Percentiles rank a stretch among this genome's conserved stretches.
These are phyloP conservation scores for Coprinopsis marcescibilis DNA, from an alignment of 768 basidiomycete genomes.

Conservation along the genomic window DNA sequence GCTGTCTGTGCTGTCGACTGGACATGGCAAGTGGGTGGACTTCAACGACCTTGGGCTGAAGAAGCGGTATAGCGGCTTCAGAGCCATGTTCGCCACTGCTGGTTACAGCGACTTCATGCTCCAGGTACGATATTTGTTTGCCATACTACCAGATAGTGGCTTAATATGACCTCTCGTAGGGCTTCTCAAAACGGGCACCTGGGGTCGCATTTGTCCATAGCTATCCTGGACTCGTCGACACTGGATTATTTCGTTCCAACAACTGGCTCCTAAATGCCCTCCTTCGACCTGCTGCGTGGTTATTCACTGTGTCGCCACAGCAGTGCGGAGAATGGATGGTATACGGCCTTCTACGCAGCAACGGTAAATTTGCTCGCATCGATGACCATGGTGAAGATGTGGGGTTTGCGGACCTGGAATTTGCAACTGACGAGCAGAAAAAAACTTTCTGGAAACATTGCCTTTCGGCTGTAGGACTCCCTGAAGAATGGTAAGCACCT, in stretches of 20 bases:
- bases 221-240: constrained; percentile 35
- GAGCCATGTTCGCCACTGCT: constrained; percentile 19
- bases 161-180: too few species aligned
- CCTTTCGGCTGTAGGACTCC: too few species aligned
- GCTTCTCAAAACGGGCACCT: constrained; percentile 28
- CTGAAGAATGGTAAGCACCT: too few species aligned
- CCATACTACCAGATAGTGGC: not conserved
- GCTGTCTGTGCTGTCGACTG: constrained; percentile 36
- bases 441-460: constrained; percentile 18
- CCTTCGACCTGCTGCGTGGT: constrained; percentile 17
- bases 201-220: constrained; percentile 38
- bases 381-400: constrained; percentile 18
- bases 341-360: constrained; percentile 21
- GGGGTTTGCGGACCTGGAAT: constrained; percentile 18
- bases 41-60: constrained; percentile 41
- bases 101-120: constrained; percentile 37
- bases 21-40: constrained; percentile 30
- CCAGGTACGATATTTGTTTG: constrained; percentile 18
- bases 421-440: constrained; percentile 13
- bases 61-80: constrained; percentile 23
- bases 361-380: constrained; percentile 18
- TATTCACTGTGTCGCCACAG: constrained; percentile 17
- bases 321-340: constrained; percentile 28
- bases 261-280: constrained; percentile 1
- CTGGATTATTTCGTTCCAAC: constrained; percentile 15